phyloP scores from a whole-genome alignment of 2,329 filamentous ascomycete genomes.

The Fusarium tanahbumbuense region DNA sequence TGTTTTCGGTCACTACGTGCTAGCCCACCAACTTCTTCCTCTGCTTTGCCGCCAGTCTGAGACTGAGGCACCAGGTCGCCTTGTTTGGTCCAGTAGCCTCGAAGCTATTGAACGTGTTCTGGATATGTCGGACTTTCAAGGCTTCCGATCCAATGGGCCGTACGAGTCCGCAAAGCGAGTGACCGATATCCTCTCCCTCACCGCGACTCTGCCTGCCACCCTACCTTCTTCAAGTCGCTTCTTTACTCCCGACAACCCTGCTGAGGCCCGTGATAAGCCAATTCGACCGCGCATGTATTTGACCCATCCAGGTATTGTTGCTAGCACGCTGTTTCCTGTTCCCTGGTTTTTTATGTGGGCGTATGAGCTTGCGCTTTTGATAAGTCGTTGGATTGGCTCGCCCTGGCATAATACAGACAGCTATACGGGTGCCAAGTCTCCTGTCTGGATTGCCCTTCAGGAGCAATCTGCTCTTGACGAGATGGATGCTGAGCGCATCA shows the following conservation, averaged over 20 bases:
- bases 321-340: conserved; percentile 83
- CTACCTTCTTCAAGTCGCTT: conserved; percentile 67
- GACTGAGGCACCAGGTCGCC: conserved; percentile 65
- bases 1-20: conserved; percentile 93
- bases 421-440: conserved; percentile 80
- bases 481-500: conserved; percentile 66
- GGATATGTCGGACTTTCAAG: conserved; percentile 79
- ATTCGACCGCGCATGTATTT: conserved; percentile 75
- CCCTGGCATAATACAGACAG: conserved; percentile 86
- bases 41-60: conserved; percentile 68
- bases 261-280: conserved; percentile 39
- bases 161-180: conserved; percentile 92
- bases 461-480: conserved; percentile 71
- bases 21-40: conserved; percentile 82
- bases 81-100: conserved; percentile 90
- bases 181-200: conserved; percentile 85
- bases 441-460: conserved; percentile 82
- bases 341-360: conserved; percentile 74
- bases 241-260: conserved; percentile 55
- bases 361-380: conserved; percentile 75
- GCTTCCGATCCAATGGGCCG: conserved; percentile 68
- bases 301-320: conserved; percentile 87
- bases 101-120: conserved; percentile 71
- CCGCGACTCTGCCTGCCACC: conserved; percentile 73
- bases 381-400: conserved; percentile 82